A percentile compares a stretch with the other conserved stretches of the same genome.
phyloP scores from a whole-genome alignment of 164 flowering plant species.

The Aristolochia californica region DNA sequence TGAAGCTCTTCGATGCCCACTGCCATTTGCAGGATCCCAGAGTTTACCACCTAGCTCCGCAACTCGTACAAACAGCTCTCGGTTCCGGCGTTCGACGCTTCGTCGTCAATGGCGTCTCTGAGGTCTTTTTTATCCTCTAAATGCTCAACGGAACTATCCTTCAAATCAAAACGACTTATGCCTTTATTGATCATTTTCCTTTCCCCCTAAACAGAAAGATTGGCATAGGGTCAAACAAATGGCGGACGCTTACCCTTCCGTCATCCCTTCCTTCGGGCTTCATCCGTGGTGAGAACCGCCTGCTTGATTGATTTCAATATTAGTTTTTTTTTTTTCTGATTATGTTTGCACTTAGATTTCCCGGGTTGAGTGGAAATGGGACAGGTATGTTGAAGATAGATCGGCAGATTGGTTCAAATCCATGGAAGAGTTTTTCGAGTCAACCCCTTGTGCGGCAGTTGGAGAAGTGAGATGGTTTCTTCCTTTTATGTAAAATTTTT shows the following conservation, averaged over 20 bases:
- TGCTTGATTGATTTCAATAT: background rate
- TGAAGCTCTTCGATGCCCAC: conserved; percentile 80
- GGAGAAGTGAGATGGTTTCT: conserved; percentile 51
- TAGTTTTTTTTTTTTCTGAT: background rate
- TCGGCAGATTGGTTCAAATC: conserved; percentile 56
- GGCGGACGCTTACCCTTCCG: conserved; percentile 48
- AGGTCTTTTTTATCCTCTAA: conserved; percentile 17
- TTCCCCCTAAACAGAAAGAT: conserved; percentile 35
- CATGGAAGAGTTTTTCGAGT: conserved; percentile 41
- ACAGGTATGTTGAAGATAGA: conserved; percentile 61
- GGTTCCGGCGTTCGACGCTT: conserved; percentile 52
- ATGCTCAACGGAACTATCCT: too few relatives aligned
- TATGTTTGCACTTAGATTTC: background rate
- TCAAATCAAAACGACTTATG: background rate
- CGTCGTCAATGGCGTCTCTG: conserved; percentile 85
- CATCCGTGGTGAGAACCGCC: conserved; percentile 57
- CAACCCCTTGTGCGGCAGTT: conserved; percentile 75
- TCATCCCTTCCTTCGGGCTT: conserved; percentile 80
- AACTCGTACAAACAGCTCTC: conserved; percentile 40
- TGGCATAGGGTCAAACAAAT: conserved; percentile 78
- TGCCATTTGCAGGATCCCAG: conserved; percentile 93
- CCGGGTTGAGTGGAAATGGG: too few relatives aligned
- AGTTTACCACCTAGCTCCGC: conserved; percentile 38
- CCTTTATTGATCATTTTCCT: background rate
- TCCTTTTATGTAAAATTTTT: background rate